phyloP scores from a whole-genome alignment of 306 rosid species.

The Lathyrus oleraceus region DNA sequence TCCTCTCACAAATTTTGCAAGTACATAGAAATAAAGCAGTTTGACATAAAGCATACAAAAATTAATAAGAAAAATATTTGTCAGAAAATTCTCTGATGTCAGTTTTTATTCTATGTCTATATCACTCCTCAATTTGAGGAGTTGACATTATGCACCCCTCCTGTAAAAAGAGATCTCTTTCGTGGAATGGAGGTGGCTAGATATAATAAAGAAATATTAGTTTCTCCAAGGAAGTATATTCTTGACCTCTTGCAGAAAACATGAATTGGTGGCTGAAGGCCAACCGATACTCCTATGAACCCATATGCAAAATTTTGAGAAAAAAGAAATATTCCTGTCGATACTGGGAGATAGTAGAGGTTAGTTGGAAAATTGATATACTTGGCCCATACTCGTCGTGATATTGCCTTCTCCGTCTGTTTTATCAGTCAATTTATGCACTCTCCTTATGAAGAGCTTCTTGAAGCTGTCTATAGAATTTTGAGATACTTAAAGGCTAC shows the following conservation, averaged over 20 bases:
- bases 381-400: too few species aligned
- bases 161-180: neutral
- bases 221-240: neutral
- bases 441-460: too few species aligned
- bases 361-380: neutral
- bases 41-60: conserved; percentile 13
- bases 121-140: neutral
- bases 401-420: too few species aligned
- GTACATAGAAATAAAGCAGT: conserved; percentile 21
- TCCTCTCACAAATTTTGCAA: conserved; percentile 12
- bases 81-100: neutral
- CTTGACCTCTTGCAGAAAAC: neutral
- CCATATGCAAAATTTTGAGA: neutral
- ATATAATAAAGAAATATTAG: neutral
- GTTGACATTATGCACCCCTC: neutral
- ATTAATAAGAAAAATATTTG: neutral
- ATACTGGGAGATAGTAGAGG: neutral
- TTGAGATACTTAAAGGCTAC: too few species aligned
- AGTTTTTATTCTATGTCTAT: neutral
- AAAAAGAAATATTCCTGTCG: neutral
- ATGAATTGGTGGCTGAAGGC: neutral
- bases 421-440: too few species aligned
- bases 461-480: too few species aligned
- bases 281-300: neutral
- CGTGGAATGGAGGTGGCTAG: neutral